Evolutionary conservation across 1,284 basidiomycete species (phyloP), one percentile per base, ranked within the genome.

Genomic region (Ustilago xerochloae): DNA sequence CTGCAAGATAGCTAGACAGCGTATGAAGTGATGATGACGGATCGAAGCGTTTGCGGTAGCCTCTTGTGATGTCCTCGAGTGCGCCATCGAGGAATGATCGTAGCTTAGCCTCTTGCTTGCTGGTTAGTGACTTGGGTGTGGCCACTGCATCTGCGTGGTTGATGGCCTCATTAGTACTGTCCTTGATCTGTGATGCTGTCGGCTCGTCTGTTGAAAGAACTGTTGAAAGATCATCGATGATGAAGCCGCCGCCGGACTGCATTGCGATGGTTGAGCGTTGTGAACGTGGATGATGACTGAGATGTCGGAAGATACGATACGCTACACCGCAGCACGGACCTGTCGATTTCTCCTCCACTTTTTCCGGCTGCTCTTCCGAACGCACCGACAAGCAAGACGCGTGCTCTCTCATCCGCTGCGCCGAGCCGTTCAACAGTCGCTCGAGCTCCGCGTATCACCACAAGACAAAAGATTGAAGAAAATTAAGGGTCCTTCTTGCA

Each of bases 31-130:
- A 16, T 6, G 77, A 67, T 10, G 61, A 41, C 1, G 79, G 69
- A 45, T 79, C 70, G 55, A 74, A 76, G 9, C 79, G 48, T 51
- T 78, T 81, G 26, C 75, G 66, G 46, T 67, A 81, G 3, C 62
- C 66, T 16, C 79, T 59, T 28, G 61, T 65, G 53, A 79, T 69
- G 24, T 55, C 57, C 32, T 79, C 65, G 41, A 81, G 65, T 18
- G 59, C 53, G 15, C 66, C 59, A 29, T 81, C 79, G 20, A 81
- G 65, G 22, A 74, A 81, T 2, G 62, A 49, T n/a, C 78, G 50
- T 20, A 81, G 68, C 33, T 75, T 69, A 43, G 63, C 74, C 39
- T 78, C 69, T 30, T 81, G 77, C 38, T 73, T 77, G 58, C 55
- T 55, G 5, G 65, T 59, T 2, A 80, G 60, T 43, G 63, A 48